A percentile compares a stretch with the other conserved stretches of the same genome.
phyloP scores from a whole-genome alignment of 805 yeast species.

The Lipomyces oligophaga region DNA sequence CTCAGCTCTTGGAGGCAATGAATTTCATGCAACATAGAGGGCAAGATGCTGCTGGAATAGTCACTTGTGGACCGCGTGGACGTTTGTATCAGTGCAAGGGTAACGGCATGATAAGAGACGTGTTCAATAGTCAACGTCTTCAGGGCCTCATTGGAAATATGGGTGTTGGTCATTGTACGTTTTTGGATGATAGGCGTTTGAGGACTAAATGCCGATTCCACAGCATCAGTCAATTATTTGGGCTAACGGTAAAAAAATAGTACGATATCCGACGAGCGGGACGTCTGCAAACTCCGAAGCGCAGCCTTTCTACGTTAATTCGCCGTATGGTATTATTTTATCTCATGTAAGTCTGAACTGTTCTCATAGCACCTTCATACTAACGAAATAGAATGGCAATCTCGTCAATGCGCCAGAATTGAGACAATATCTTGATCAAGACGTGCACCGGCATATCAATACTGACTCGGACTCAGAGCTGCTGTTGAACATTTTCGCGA shows the following conservation, averaged over 20 bases:
- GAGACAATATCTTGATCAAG: conserved; percentile 78
- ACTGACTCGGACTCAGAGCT: conserved; percentile 92
- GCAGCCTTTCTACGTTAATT: conserved; percentile 95
- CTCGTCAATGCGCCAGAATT: conserved; percentile 80
- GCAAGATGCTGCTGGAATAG: conserved; percentile 99
- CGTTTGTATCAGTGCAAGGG: conserved; percentile 97
- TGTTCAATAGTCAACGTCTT: conserved; percentile 81
- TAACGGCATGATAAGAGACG: conserved; percentile 98
- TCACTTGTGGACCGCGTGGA: conserved; percentile 91
- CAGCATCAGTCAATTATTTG: no score
- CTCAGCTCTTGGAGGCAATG: conserved; percentile 89
- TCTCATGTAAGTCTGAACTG: conserved; percentile 49
- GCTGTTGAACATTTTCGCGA: conserved; percentile 82
- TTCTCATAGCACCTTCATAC: not conserved
- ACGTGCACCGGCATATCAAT: conserved; percentile 93
- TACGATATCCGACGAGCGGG: conserved; percentile 97
- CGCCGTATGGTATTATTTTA: conserved; percentile 89
- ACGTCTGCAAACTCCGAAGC: conserved; percentile 94
- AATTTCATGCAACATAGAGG: conserved; percentile 95
- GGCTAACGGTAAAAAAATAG: conserved; percentile 5
- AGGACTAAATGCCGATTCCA: not conserved
- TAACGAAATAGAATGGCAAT: conserved; percentile 58
- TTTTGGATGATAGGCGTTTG: not conserved
- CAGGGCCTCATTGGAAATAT: conserved; percentile 79
- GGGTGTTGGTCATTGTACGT: conserved; percentile 75